Base-by-base conservation (phyloP, 441 rosid species). In the Adansonia gregorii region DNA sequence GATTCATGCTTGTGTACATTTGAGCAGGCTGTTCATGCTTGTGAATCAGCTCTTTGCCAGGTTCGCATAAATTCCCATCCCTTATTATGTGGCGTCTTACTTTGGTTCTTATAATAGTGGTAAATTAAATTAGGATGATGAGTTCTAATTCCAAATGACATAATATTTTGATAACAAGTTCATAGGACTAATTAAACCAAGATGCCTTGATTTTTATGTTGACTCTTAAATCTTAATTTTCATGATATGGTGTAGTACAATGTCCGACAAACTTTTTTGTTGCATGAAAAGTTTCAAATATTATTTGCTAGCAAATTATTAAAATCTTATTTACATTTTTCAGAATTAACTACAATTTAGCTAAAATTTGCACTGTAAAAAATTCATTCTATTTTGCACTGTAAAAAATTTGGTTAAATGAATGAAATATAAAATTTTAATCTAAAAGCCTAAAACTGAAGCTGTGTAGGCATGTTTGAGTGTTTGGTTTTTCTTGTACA, bases 11-110 rank as follows among this genome's bases (percentile, higher is more conserved):
- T 72, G 74, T 83, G 81, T 78, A 78, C 89, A 46, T 88, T 95
- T 83, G 85, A 88, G 76, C 87, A 89, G 81, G 89, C 93, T 41
- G 82, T 94, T 75, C 81, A 78, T 79, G 90, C 97, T 67, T 87
- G 79, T 72, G 93, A 92, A 79, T 83, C 81, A 76, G 87, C 95
- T 68, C 24, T 83, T 67, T 59, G 61, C 55, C 95, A 95, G 99
- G 98, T 95, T 85, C 35, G 83, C 70, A 35, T 22, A 19, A 17
- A 14, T 60, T 67, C 72, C 49, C 31, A 27, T 55, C 15, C 75
- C 78, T 58, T 19, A 35, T 66, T 1, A 60, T 81, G 51, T 27
- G 7, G 8, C 64, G 8, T 72, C 60, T 19, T 72, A 8, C 52
- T 67, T 24, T 41, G 14, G 27, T 61, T n/a, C 19, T 5, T 15